Evolutionary conservation across 176 grass and related monocot species (phyloP).

Genomic region (Metroxylon sagu): DNA sequence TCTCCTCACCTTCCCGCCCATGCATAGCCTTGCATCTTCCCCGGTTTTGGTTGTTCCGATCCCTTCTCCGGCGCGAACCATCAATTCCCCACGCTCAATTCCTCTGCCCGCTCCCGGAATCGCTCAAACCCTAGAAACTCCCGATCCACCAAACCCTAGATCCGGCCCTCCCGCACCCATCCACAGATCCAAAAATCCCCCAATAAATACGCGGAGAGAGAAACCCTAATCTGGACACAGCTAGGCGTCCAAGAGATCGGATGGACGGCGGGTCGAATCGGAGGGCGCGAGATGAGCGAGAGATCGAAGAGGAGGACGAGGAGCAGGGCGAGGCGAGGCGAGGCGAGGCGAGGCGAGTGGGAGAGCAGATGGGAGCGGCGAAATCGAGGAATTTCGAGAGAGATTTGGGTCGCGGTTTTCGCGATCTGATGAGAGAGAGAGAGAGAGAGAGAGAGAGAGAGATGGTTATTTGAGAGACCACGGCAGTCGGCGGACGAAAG

Average conservation of each 20-base stretch:
- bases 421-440: neutral
- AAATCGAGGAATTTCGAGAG: neutral
- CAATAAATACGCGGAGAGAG: neutral
- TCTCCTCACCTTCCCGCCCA: slow-evolving; percentile 12
- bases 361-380: neutral
- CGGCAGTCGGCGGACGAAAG: neutral
- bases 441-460: slow-evolving; percentile 1
- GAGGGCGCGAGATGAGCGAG: neutral
- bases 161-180: neutral
- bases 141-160: neutral
- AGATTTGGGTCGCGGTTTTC: slow-evolving; percentile 13
- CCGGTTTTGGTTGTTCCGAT: neutral
- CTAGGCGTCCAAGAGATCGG: neutral
- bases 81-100: slow-evolving; percentile 7
- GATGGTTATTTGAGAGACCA: neutral
- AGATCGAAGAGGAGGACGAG: neutral
- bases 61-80: slow-evolving; percentile 7
- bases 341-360: too few relatives aligned
- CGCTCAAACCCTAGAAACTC: slow-evolving; percentile 4
- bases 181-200: neutral
- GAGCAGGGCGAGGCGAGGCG: too few relatives aligned
- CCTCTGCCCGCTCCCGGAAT: neutral
- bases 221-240: slow-evolving; percentile 18
- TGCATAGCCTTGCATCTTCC: slow-evolving; percentile 15
- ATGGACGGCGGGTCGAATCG: neutral